Percentiles rank a stretch among this genome's conserved stretches.
These are phyloP conservation scores for Lasiosphaeriaceae sp. DNA, from an alignment of 495 filamentous ascomycete genomes.

Conservation along the genomic window DNA sequence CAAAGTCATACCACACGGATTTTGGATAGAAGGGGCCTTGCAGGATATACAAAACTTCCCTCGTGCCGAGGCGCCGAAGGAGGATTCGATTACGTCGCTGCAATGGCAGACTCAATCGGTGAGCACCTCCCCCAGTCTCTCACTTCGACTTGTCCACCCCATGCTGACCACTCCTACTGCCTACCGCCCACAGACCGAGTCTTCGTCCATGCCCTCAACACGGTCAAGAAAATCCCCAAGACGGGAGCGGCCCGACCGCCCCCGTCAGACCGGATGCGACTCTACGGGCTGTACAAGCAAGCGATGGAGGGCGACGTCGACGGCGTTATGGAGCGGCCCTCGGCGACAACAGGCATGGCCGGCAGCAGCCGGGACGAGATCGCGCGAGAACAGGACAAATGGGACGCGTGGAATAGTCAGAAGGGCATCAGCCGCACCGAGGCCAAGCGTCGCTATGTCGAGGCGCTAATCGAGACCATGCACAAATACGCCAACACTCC, in stretches of 20 bases:
- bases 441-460: conserved; percentile 91
- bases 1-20: not conserved
- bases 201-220: conserved; percentile 97
- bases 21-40: no score
- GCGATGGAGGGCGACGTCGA: conserved; percentile 97
- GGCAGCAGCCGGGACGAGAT: conserved; percentile 39
- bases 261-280: conserved; percentile 73
- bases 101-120: conserved; percentile 15
- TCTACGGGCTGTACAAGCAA: conserved; percentile 98
- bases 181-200: conserved; percentile 67
- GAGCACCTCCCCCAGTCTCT: not conserved
- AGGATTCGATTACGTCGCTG: not conserved
- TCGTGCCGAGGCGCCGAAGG: not conserved
- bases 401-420: conserved; percentile 91
- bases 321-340: conserved; percentile 82
- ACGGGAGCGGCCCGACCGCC: conserved; percentile 87
- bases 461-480: conserved; percentile 93
- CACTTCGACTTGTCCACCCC: conserved; percentile 12
- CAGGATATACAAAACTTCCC: not conserved
- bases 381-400: conserved; percentile 58
- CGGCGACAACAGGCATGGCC: conserved; percentile 15
- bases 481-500: conserved; percentile 83
- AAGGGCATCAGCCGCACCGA: conserved; percentile 78
- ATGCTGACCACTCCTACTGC: not conserved
- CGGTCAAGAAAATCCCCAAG: conserved; percentile 93